Percentiles rank a stretch among this genome's conserved stretches.
These are phyloP conservation scores for Pythium periplocum DNA, from an alignment of 352 stramenopile species.

Conservation along the genomic window DNA sequence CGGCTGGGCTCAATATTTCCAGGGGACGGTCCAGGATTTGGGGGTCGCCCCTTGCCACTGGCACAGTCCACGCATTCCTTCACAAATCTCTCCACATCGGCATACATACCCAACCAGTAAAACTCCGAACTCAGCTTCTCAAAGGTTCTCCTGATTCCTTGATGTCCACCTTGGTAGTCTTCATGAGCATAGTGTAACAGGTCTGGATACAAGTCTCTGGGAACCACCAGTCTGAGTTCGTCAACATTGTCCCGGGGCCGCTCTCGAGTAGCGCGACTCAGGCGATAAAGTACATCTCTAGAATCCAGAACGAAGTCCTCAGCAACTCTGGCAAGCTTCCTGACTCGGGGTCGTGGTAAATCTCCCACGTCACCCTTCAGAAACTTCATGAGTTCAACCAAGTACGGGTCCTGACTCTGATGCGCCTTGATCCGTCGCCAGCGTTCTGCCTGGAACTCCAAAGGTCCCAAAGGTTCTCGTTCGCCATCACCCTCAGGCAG, in stretches of 20 bases:
- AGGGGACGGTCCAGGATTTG: slow-evolving; percentile 5
- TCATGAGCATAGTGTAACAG: slow-evolving; percentile 9
- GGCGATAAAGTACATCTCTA: slow-evolving; percentile 6
- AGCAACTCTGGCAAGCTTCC: slow-evolving; percentile 5
- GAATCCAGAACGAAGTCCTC: slow-evolving; percentile 10
- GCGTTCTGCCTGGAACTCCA: neutral
- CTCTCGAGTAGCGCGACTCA: too few species aligned
- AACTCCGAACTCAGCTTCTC: slow-evolving; percentile 5
- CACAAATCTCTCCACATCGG: slow-evolving; percentile 6
- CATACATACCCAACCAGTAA: slow-evolving; percentile 16
- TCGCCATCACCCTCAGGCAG: neutral
- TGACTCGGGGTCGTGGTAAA: neutral
- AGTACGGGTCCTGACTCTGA: slow-evolving; percentile 3
- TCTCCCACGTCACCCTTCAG: neutral
- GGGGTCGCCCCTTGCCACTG: slow-evolving; percentile 6
- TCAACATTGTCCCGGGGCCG: neutral
- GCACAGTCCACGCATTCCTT: slow-evolving; percentile 13
- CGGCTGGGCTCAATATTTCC: slow-evolving; percentile 12
- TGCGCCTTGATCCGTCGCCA: slow-evolving; percentile 7
- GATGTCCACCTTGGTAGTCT: slow-evolving; percentile 10
- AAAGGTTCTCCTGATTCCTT: slow-evolving; percentile 12
- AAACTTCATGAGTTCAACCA: neutral
- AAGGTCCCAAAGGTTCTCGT: neutral
- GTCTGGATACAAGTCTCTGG: slow-evolving; percentile 1
- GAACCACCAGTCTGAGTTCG: slow-evolving; percentile 10